Percentiles rank a stretch among this genome's conserved stretches.
These are phyloP conservation scores for Hypholoma fasciculare DNA, from an alignment of 768 basidiomycete species.

Conservation along the genomic window DNA sequence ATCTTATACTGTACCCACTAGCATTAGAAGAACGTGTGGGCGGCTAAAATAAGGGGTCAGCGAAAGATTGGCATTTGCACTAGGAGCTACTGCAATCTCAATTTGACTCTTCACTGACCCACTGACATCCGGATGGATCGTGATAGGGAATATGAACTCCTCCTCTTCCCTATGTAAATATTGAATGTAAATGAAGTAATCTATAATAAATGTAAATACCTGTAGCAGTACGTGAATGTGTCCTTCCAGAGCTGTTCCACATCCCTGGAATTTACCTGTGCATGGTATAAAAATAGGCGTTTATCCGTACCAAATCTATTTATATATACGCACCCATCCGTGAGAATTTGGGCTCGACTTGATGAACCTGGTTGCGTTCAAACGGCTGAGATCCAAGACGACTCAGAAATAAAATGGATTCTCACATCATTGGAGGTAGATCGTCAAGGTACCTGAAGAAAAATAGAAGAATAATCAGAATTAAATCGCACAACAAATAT, in stretches of 20 bases:
- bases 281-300: not conserved
- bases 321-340: constrained; percentile 51
- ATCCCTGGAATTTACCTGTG: constrained; percentile 60
- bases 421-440: constrained; percentile 70
- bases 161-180: constrained; percentile 48
- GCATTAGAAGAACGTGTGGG: constrained; percentile 74
- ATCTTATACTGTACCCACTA: constrained; percentile 36
- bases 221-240: constrained; percentile 67
- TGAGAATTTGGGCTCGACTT: constrained; percentile 68
- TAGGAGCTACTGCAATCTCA: no score
- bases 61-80: constrained; percentile 1
- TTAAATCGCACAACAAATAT: no score
- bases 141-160: constrained; percentile 72
- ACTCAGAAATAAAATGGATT: not conserved
- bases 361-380: constrained; percentile 53
- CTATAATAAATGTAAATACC: constrained; percentile 28
- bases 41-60: constrained; percentile 32
- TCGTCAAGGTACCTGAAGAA: constrained; percentile 63
- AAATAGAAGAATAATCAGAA: no score
- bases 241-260: constrained; percentile 79
- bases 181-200: constrained; percentile 1
- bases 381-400: not conserved
- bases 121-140: constrained; percentile 78
- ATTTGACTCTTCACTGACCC: constrained; percentile 40
- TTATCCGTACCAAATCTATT: not conserved